phyloP scores from a whole-genome alignment of 2,329 filamentous ascomycete genomes.

The Fusarium guadeloupense region DNA sequence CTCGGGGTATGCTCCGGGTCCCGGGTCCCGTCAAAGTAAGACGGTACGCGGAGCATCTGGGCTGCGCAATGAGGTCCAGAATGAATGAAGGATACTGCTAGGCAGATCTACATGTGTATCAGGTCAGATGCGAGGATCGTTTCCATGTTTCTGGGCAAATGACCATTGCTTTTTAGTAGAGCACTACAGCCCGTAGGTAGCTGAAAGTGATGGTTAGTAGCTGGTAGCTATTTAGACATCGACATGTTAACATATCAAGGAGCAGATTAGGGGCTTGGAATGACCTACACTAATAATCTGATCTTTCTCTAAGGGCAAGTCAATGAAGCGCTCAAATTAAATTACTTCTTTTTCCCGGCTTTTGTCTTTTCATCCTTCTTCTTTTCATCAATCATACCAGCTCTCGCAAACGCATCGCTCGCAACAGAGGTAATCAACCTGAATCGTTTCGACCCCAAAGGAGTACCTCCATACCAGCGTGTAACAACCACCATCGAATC shows the following conservation, averaged over 20 bases:
- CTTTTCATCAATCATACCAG: slow-evolving; percentile 72
- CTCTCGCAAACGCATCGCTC: slow-evolving; percentile 82
- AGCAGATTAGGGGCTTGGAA: neutral
- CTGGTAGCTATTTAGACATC: neutral
- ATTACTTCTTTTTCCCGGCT: slow-evolving; percentile 26
- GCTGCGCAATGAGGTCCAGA: slow-evolving; percentile 21
- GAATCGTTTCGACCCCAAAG: slow-evolving; percentile 89
- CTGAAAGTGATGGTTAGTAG: neutral
- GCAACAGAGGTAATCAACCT: slow-evolving; percentile 88
- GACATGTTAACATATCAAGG: neutral
- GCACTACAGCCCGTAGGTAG: neutral
- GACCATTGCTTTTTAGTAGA: neutral
- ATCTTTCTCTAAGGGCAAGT: neutral
- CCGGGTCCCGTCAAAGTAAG: slow-evolving; percentile 4
- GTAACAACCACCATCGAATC: slow-evolving; percentile 92
- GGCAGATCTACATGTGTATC: neutral
- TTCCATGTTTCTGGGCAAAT: neutral
- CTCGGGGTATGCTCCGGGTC: neutral
- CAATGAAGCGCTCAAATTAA: neutral
- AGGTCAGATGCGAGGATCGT: neutral
- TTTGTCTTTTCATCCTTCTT: slow-evolving; percentile 44
- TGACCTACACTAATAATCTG: neutral
- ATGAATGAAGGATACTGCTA: neutral
- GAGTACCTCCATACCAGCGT: slow-evolving; percentile 93
- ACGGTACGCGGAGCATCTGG: slow-evolving; percentile 4